Evolutionary conservation across 192 early-diverging fungal species (phyloP), one percentile per base, ranked within the genome.

Genomic region (Coemansia sp.): DNA sequence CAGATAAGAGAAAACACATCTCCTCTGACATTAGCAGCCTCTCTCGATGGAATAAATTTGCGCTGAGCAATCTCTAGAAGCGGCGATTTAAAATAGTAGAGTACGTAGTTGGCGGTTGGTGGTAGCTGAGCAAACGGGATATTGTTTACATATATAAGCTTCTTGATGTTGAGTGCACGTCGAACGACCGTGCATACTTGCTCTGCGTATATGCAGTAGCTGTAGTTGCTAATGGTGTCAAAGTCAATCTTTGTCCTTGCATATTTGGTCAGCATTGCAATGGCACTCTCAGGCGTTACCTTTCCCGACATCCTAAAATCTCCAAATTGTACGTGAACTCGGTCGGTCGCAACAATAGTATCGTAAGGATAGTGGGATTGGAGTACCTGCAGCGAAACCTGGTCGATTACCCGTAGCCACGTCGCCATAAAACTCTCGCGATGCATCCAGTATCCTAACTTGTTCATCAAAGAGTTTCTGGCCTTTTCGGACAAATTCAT

Each of bases 371-470:
- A 83, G 65, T 74, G 48, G 7, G 37, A 41, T 5, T 60, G 70
- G 37, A 76, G n/a, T 15, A 71, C 75, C 8, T 71, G 58, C n/a
- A 56, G 48, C 3, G 68, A 63, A 6, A 77, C 26, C 43, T 77
- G 71, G 54, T 61, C 56, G 15, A 71, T 12, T 16, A 83, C 44
- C 5, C 52, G 66, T 26, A 83, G 61, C 75, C 80, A 83, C 37
- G 54, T 65, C 9, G 68, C 70, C n/a, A 77, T 50, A 5, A 77
- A 39, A 0, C 53, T 63, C 23, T 76, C 75, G 38, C 80, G 71
- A 15, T 83, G 80, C 11, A 77, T 23, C 80, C 80, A 83, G 69
- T 77, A 66, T 38, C 45, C 43, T 32, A 83, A 50, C 41, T 52
- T 61, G 19, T 11, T 19, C 38, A 70, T 44, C 9, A 72, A 48